Evolutionary conservation across 768 basidiomycete species (phyloP).

Genomic region (Suillus subaureus): DNA sequence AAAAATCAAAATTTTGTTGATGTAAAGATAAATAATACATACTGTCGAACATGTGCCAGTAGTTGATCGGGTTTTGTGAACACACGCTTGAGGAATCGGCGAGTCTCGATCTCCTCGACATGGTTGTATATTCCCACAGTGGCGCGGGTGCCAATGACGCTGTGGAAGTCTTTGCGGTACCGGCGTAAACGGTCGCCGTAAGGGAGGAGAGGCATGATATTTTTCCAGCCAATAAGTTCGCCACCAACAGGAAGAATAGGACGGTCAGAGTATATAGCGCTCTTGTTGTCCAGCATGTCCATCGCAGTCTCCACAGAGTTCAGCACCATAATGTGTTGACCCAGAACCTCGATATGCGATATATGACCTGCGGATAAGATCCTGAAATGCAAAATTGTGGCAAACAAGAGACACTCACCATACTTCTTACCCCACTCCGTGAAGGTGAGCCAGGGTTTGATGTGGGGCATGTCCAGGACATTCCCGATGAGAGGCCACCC

Average conservation of each 20-base stretch:
- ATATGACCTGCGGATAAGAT: slow-evolving; percentile 50
- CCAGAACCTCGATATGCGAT: slow-evolving; percentile 58
- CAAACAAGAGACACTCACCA: slow-evolving; percentile 28
- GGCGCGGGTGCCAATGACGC: slow-evolving; percentile 42
- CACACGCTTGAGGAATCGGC: slow-evolving; percentile 43
- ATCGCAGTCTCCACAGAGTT: slow-evolving; percentile 51
- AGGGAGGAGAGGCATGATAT: slow-evolving; percentile 38
- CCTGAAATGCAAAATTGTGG: not conserved
- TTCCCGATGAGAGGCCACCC: slow-evolving; percentile 50
- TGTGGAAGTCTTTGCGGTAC: slow-evolving; percentile 44
- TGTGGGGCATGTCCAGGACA: slow-evolving; percentile 49
- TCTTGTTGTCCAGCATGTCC: slow-evolving; percentile 69
- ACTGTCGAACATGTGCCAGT: slow-evolving; percentile 43
- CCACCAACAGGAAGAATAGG: slow-evolving; percentile 47
- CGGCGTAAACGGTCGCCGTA: slow-evolving; percentile 44
- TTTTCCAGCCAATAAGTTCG: slow-evolving; percentile 35
- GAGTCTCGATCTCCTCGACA: slow-evolving; percentile 44
- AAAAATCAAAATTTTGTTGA: not conserved
- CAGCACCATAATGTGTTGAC: slow-evolving; percentile 58
- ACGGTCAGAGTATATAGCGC: slow-evolving; percentile 65
- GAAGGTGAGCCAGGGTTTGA: slow-evolving; percentile 48
- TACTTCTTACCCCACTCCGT: slow-evolving; percentile 47
- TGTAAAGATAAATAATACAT: slow-evolving; percentile 11
- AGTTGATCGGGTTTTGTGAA: slow-evolving; percentile 39
- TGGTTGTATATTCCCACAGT: slow-evolving; percentile 35